Evolutionary conservation across 2,329 filamentous ascomycete species (phyloP).

Genomic region (Alternaria ethzedia): DNA sequence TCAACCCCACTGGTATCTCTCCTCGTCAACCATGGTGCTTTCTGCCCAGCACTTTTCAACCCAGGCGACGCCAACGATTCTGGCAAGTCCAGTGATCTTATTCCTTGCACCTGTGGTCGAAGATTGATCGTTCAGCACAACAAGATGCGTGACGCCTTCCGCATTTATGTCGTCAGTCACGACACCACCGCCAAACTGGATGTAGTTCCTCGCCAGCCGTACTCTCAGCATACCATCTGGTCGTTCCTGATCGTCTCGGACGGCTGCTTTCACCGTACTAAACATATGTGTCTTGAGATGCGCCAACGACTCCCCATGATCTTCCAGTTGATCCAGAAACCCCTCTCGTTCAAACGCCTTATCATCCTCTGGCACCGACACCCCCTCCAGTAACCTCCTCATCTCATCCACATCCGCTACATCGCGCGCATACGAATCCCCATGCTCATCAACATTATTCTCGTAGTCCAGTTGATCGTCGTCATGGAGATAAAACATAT

Average conservation of each 20-base stretch:
- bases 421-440: constrained; percentile 83
- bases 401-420: constrained; percentile 67
- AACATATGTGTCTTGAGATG: constrained; percentile 43
- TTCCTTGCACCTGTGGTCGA: constrained; percentile 53
- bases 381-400: constrained; percentile 46
- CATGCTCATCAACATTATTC: constrained; percentile 74
- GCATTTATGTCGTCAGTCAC: constrained; percentile 61
- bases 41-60: constrained; percentile 81
- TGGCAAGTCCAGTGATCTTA: constrained; percentile 60
- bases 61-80: constrained; percentile 75
- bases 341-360: constrained; percentile 21
- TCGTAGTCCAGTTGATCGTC: constrained; percentile 62
- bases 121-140: constrained; percentile 60
- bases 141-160: constrained; percentile 72
- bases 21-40: constrained; percentile 77
- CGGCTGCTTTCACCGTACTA: constrained; percentile 28
- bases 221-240: constrained; percentile 31
- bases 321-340: constrained; percentile 37
- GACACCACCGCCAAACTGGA: constrained; percentile 73
- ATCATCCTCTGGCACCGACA: constrained; percentile 38
- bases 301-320: constrained; percentile 30
- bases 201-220: constrained; percentile 61
- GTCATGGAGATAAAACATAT: constrained; percentile 74
- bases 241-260: constrained; percentile 12
- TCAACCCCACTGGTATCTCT: constrained; percentile 46